phyloP scores from a whole-genome alignment of 2,329 filamentous ascomycete species.

The Blumeriella jaapii region DNA sequence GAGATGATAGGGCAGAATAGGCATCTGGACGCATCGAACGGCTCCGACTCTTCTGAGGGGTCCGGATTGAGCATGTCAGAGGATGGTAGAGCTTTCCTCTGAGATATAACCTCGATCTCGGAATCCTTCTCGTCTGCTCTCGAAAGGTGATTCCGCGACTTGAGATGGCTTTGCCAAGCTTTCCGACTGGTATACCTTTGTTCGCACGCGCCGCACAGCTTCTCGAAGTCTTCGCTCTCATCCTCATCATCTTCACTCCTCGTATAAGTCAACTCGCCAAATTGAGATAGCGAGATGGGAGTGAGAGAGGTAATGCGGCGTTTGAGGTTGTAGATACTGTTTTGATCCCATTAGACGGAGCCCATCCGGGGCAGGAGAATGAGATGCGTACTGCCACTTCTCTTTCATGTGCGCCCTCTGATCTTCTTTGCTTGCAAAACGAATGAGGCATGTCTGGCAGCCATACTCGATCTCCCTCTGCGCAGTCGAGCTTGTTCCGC shows the following conservation, averaged over 20 bases:
- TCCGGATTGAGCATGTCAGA: background rate
- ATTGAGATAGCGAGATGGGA: conserved; percentile 9
- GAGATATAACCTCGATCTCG: background rate
- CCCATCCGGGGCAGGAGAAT: background rate
- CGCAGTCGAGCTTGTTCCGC: no score
- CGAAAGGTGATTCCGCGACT: background rate
- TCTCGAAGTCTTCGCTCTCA: background rate
- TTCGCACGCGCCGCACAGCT: background rate
- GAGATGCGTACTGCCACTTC: conserved; percentile 13
- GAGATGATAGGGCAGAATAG: conserved; percentile 32
- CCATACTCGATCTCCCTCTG: background rate
- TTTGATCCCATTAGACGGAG: background rate
- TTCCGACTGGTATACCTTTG: background rate
- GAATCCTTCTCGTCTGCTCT: background rate
- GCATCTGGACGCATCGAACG: conserved; percentile 28
- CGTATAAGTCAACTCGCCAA: conserved; percentile 1
- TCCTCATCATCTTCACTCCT: background rate
- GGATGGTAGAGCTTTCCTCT: background rate
- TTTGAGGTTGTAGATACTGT: conserved; percentile 17
- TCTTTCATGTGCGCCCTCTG: conserved; percentile 11
- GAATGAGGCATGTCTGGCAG: conserved; percentile 7
- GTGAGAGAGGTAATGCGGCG: conserved; percentile 12
- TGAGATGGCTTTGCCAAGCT: background rate
- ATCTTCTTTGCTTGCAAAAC: conserved; percentile 6
- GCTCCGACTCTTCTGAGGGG: conserved; percentile 2